phyloP scores from a whole-genome alignment of 352 stramenopile genomes.

The Hyaloperonospora brassicae region DNA sequence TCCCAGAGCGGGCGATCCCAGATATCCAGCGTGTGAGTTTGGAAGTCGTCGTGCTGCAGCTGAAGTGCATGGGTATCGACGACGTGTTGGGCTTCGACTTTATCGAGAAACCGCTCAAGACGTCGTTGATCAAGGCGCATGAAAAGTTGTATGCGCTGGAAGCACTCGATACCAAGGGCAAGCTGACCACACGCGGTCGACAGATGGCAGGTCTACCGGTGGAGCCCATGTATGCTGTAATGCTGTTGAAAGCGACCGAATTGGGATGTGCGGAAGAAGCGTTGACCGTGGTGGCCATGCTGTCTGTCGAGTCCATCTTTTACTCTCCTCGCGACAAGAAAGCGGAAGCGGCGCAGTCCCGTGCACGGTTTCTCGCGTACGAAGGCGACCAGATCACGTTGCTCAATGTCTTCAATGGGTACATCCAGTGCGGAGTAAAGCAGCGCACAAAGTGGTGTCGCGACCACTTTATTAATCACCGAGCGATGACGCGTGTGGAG shows the following conservation, averaged over 20 bases:
- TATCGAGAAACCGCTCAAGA: constrained; percentile 77
- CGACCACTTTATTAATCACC: constrained; percentile 82
- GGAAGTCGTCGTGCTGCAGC: constrained; percentile 73
- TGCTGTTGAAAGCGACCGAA: constrained; percentile 75
- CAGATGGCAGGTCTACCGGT: constrained; percentile 84
- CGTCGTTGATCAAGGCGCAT: constrained; percentile 67
- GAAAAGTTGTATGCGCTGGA: constrained; percentile 77
- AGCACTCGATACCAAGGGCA: constrained; percentile 52
- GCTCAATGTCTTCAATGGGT: constrained; percentile 77
- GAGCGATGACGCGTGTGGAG: constrained; percentile 79
- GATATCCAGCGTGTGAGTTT: constrained; percentile 85
- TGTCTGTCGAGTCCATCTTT: constrained; percentile 87
- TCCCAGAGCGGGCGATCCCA: constrained; percentile 60
- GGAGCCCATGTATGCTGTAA: constrained; percentile 85
- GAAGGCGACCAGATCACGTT: constrained; percentile 83
- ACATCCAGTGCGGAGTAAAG: constrained; percentile 59
- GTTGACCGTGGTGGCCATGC: constrained; percentile 84
- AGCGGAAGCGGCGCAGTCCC: constrained; percentile 67
- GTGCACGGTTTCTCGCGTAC: constrained; percentile 67
- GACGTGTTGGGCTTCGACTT: constrained; percentile 85
- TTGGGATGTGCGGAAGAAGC: constrained; percentile 76
- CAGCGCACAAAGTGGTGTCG: constrained; percentile 82
- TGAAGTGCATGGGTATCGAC: constrained; percentile 83
- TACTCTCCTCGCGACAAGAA: constrained; percentile 83
- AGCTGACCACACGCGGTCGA: constrained; percentile 60